Evolutionary conservation across 495 filamentous ascomycete species (phyloP), one percentile per base, ranked within the genome.

Genomic region (Aspergillus campestris): DNA sequence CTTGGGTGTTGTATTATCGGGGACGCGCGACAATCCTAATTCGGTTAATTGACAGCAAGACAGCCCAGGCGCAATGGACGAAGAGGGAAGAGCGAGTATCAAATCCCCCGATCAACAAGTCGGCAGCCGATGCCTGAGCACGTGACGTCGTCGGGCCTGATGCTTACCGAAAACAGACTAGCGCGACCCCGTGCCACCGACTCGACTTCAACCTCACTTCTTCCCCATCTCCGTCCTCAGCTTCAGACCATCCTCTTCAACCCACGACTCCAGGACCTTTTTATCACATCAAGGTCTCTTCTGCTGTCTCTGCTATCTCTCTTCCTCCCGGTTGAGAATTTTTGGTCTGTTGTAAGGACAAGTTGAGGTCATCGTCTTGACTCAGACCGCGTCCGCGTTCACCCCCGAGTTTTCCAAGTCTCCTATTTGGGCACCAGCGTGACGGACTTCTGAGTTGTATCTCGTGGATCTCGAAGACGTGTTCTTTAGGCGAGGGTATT

Each of bases 131-230:
- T 34, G 12, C 9, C 27, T 18, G 42, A 13, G 7, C 52, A 59
- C 51, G 53, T 59, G 56, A 56, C 4, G 1, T 0, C 6, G 3
- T 6, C 0, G 32, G 11, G 11, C 24, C 44, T 31, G 18, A 24
- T 24, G 18, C 2, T 45, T 31, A 10, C 50, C 40, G 11, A 27
- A 50, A 43, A 13, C n/a, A 34, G 53, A 28, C 46, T 60, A 60
- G 57, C 42, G 57, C 31, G 45, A 18, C 42, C 47, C 50, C 48
- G 45, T 54, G 53, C 52, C 50, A 45, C 31, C 50, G 45, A 42
- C 37, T 50, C 51, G 52, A 52, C 42, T 52, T 48, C 58, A 52
- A 55, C 57, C 47, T 53, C 56, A 51, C 37, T 44, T 55, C 50
- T 57, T 57, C 53, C 48, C 56, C 56, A 48, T 52, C 49, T 39